These are phyloP conservation scores for Cyberlindnera maclurae DNA, from an alignment of 805 yeast genomes.

Conservation along the genomic window DNA sequence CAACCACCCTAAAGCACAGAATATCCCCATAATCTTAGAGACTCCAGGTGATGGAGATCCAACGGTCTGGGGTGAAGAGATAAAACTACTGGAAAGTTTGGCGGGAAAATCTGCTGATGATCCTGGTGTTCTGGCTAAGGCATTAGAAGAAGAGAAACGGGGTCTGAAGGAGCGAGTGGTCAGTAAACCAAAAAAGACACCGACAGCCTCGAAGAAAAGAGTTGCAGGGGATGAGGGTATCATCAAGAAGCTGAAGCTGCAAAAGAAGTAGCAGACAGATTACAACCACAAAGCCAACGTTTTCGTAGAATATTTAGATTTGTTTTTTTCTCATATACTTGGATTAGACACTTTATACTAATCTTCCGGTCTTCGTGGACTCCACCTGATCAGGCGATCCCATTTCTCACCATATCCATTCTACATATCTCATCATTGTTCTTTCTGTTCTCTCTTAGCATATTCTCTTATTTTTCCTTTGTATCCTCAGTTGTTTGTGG, in stretches of 20 bases:
- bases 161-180: slow-evolving; percentile 71
- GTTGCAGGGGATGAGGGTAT: slow-evolving; percentile 1
- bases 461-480: no score
- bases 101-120: slow-evolving; percentile 50
- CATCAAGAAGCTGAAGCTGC: not conserved
- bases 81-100: slow-evolving; percentile 77
- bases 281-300: no score
- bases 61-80: slow-evolving; percentile 68
- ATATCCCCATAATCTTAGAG: slow-evolving; percentile 78
- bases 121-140: slow-evolving; percentile 43
- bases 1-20: slow-evolving; percentile 52
- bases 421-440: no score
- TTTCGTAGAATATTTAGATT: not conserved
- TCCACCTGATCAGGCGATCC: no score
- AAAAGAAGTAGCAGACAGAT: not conserved
- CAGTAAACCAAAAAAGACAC: slow-evolving; percentile 40
- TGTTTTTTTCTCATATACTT: no score
- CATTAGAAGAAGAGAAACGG: slow-evolving; percentile 39
- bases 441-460: no score
- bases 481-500: no score
- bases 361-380: no score
- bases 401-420: no score
- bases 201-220: slow-evolving; percentile 20
- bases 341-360: no score
- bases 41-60: slow-evolving; percentile 74